Conservation (phyloP, 2,329 filamentous ascomycete species). For the Aspergillus bombycis region DNA sequence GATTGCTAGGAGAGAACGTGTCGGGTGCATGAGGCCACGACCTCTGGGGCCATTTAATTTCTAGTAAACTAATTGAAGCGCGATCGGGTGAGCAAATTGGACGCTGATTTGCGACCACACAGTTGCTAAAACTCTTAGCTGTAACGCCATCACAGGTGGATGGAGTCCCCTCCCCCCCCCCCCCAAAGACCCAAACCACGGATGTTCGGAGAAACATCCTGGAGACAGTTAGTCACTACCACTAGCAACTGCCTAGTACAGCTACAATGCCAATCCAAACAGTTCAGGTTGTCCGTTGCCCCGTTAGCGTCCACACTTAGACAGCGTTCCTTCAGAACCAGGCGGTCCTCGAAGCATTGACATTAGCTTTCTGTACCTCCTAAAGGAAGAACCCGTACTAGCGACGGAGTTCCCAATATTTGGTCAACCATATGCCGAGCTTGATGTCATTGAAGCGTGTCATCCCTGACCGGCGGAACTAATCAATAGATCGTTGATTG, state of each 20-base stretch:
- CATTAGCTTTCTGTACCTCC: background rate
- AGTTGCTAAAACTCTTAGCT: constrained; percentile 22
- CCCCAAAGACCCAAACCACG: constrained; percentile 13
- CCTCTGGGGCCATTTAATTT: constrained; percentile 11
- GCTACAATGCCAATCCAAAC: background rate
- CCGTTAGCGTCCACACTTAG: background rate
- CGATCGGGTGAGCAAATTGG: constrained; percentile 17
- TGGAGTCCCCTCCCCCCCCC: constrained; percentile 7
- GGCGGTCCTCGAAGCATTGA: background rate
- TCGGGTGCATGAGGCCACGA: constrained; percentile 18
- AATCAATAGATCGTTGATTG: background rate
- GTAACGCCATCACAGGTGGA: constrained; percentile 19
- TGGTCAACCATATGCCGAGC: background rate
- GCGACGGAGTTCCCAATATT: background rate
- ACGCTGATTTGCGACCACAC: constrained; percentile 22
- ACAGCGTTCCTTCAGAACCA: background rate
- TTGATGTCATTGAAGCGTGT: background rate
- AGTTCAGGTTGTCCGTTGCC: background rate
- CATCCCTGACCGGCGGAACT: background rate
- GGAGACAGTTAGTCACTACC: constrained; percentile 10
- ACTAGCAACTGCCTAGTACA: background rate
- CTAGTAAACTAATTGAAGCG: constrained; percentile 9
- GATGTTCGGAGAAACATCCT: constrained; percentile 20
- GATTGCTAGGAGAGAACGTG: constrained; percentile 19
- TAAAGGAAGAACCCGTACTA: background rate